Conservation (phyloP, 192 early-diverging fungal genomes). For the Lobosporangium transversale region DNA sequence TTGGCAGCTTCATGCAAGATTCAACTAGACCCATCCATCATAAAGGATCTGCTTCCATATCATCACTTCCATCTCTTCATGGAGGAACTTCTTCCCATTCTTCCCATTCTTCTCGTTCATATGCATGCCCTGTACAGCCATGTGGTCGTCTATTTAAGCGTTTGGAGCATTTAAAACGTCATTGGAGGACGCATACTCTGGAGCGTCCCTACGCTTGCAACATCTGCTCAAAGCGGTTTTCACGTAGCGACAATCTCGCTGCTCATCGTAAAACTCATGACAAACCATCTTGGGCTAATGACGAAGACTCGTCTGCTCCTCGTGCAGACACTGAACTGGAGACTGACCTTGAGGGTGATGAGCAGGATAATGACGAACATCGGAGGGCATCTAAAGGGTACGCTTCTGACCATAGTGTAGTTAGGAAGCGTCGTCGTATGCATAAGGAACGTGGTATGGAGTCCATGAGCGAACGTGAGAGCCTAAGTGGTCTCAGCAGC, state of each 20-base stretch:
- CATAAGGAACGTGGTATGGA: conserved; percentile 35
- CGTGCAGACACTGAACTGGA: conserved; percentile 38
- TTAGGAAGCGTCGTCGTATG: conserved; percentile 37
- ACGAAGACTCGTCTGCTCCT: conserved; percentile 36
- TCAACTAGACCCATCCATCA: conserved; percentile 20
- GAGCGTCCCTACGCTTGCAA: conserved; percentile 66
- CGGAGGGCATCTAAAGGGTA: conserved; percentile 36
- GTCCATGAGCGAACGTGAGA: conserved; percentile 53
- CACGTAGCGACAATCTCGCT: conserved; percentile 66
- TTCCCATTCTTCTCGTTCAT: conserved; percentile 48
- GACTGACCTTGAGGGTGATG: conserved; percentile 27
- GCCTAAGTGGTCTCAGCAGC: conserved; percentile 41
- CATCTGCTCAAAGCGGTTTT: conserved; percentile 66
- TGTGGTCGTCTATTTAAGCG: conserved; percentile 67
- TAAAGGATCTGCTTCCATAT: conserved; percentile 47
- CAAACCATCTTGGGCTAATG: conserved; percentile 45
- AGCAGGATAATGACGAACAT: conserved; percentile 25
- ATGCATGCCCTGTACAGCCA: conserved; percentile 60
- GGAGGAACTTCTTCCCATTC: too few relatives aligned
- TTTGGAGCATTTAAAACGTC: conserved; percentile 67
- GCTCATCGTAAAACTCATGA: conserved; percentile 70
- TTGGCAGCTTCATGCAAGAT: conserved; percentile 11
- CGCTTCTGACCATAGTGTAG: conserved; percentile 31
- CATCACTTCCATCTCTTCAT: conserved; percentile 31
- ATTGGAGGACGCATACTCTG: conserved; percentile 68